Base-by-base conservation (phyloP, 192 early-diverging fungal species). In the Backusella parvicylindrica region DNA sequence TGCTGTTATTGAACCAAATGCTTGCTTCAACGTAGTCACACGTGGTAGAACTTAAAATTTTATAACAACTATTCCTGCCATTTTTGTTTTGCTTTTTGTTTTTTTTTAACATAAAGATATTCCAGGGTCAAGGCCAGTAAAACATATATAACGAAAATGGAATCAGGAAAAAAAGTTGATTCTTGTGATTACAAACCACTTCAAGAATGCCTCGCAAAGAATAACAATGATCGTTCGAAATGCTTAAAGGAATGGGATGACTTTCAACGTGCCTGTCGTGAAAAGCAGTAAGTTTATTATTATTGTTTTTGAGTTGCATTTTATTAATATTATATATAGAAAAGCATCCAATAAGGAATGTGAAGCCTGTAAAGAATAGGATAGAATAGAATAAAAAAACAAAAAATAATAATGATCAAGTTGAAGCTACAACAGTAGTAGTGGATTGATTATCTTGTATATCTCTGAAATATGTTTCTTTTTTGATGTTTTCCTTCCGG, bases 241-340 rank as follows among this genome's bases (percentile, higher is more conserved):
- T 92, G 91, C 47, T 18, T 79, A 30, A 84, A 88, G 60, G 91
- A 92, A 81, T 88, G 88, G 88, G 79, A 84, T 37, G 91, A 84
- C 43, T 92, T 92, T 72, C 83, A 85, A 64, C 71, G 74, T 2
- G 83, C 85, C 15, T 92, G 91, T 71, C 78, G 82, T 38, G 75
- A 75, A 43, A 86, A 83, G 76, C 85, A 75, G 85, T 79, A 79
- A 72, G 78, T 68, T 7, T 9, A 16, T 12, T 38, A 33, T 11
- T n/a, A 13, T 47, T 23, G 18, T 23, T n/a, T 8, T 12, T 12
- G 4, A 67, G 0, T 36, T 15, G 32, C 6, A 38, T 21, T 8
- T 12, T 56, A 56, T 56, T 23, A 23, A 56, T 26, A 26, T 11
- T 53, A 0, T 0, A 56, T 11, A 60, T 60, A 60, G 53, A 60